Evolutionary conservation across 345 rosid genomes (phyloP).

Genomic region (Brassica nigra): DNA sequence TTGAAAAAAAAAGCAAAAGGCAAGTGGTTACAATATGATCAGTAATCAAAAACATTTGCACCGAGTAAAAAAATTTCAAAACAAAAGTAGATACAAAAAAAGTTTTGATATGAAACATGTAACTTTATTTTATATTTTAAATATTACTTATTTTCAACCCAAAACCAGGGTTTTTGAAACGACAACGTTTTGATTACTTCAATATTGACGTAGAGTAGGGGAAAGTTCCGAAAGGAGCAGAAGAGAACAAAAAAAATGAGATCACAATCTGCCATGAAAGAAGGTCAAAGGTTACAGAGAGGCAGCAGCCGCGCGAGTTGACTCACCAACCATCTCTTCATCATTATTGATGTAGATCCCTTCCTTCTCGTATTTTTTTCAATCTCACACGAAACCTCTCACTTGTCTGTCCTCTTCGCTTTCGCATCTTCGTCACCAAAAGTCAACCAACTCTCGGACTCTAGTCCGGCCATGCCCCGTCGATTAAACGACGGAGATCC

Average conservation of each 20-base stretch:
- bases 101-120: too few relatives aligned
- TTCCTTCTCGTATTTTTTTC: conserved; percentile 8
- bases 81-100: too few relatives aligned
- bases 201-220: not conserved
- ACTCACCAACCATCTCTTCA: conserved; percentile 37
- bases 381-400: conserved; percentile 32
- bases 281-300: conserved; percentile 33
- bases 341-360: conserved; percentile 18
- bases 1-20: too few relatives aligned
- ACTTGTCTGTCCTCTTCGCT: conserved; percentile 19
- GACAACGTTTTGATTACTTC: conserved; percentile 6
- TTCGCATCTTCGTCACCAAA: conserved; percentile 28
- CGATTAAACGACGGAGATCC: conserved; percentile 58
- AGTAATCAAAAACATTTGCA: too few relatives aligned
- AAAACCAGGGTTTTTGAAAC: not conserved
- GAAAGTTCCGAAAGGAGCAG: not conserved
- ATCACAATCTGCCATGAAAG: conserved; percentile 36
- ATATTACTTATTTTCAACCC: not conserved
- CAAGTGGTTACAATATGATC: too few relatives aligned
- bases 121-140: too few relatives aligned
- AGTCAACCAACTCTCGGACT: conserved; percentile 26
- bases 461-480: conserved; percentile 60
- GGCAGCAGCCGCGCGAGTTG: conserved; percentile 36
- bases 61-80: too few relatives aligned
- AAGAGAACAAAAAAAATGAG: not conserved